A percentile compares a stretch with the other conserved stretches of the same genome.
These are phyloP conservation scores for Abelmoschus esculentus DNA, from an alignment of 345 rosid species.

Conservation along the genomic window DNA sequence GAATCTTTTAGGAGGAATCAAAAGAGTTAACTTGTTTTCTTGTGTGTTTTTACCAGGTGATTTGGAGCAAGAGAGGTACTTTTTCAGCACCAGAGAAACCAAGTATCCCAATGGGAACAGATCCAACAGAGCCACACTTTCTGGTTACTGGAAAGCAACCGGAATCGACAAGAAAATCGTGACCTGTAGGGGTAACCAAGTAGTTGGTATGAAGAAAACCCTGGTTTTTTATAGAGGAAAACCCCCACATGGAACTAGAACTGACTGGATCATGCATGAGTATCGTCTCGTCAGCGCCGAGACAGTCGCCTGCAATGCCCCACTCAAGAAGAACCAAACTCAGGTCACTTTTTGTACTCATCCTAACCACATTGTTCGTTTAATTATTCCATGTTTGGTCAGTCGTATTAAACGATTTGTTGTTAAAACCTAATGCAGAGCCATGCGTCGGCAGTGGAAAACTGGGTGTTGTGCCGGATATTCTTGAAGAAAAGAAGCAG, in stretches of 20 bases:
- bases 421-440: constrained; percentile 26
- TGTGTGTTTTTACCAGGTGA: constrained; percentile 46
- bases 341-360: not conserved
- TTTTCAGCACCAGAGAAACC: constrained; percentile 84
- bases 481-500: constrained; percentile 69
- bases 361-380: not conserved
- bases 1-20: not conserved
- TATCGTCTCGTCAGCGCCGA: constrained; percentile 47
- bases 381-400: not conserved
- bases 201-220: constrained; percentile 91
- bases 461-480: constrained; percentile 91
- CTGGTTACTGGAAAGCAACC: constrained; percentile 97
- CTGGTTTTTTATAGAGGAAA: constrained; percentile 95
- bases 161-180: constrained; percentile 77
- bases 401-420: constrained; percentile 3
- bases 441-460: constrained; percentile 35
- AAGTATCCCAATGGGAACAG: constrained; percentile 92
- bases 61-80: constrained; percentile 84
- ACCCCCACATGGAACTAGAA: constrained; percentile 72
- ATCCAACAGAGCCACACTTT: constrained; percentile 71
- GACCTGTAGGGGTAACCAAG: constrained; percentile 46
- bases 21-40: not conserved
- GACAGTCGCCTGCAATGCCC: not conserved
- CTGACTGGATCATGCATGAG: constrained; percentile 99
- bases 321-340: not conserved